Percentiles rank a stretch among this genome's conserved stretches.
Evolutionary conservation across 345 rosid genomes (phyloP).

Genomic region (Pugionium dolabratum): DNA sequence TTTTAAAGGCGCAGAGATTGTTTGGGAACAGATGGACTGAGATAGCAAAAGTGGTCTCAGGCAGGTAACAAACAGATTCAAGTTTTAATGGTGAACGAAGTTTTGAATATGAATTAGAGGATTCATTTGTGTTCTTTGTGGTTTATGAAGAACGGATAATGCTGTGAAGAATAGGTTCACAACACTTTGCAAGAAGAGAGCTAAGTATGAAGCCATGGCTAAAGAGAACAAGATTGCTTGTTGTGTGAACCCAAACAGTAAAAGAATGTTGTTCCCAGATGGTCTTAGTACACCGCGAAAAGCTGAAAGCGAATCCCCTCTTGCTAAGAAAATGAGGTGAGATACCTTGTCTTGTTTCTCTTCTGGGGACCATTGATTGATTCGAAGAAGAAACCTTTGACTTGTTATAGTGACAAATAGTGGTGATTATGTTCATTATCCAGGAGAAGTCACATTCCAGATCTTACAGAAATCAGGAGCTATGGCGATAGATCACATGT

Average conservation of each 20-base stretch:
- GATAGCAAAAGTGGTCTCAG: conserved; percentile 98
- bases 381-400: conserved; percentile 13
- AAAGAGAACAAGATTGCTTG: conserved; percentile 62
- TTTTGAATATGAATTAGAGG: neutral
- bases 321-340: conserved; percentile 62
- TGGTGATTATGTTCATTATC: conserved; percentile 2
- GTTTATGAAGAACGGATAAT: conserved; percentile 76
- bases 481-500: conserved; percentile 56
- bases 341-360: neutral
- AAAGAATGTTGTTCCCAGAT: conserved; percentile 58
- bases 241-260: conserved; percentile 61
- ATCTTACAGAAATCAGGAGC: conserved; percentile 46
- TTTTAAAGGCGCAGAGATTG: conserved; percentile 81
- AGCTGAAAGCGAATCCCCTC: conserved; percentile 46
- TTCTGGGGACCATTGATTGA: neutral
- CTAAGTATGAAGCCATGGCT: conserved; percentile 86
- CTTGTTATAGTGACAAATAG: conserved; percentile 8
- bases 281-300: conserved; percentile 47
- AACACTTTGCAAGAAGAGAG: conserved; percentile 96
- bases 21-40: conserved; percentile 99
- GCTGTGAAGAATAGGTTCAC: conserved; percentile 97
- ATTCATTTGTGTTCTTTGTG: neutral
- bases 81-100: neutral
- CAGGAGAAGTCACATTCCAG: conserved; percentile 74
- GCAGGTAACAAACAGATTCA: conserved; percentile 57